These are phyloP conservation scores for Juglanconis oblonga DNA, from an alignment of 2,329 filamentous ascomycete genomes.

Conservation along the genomic window DNA sequence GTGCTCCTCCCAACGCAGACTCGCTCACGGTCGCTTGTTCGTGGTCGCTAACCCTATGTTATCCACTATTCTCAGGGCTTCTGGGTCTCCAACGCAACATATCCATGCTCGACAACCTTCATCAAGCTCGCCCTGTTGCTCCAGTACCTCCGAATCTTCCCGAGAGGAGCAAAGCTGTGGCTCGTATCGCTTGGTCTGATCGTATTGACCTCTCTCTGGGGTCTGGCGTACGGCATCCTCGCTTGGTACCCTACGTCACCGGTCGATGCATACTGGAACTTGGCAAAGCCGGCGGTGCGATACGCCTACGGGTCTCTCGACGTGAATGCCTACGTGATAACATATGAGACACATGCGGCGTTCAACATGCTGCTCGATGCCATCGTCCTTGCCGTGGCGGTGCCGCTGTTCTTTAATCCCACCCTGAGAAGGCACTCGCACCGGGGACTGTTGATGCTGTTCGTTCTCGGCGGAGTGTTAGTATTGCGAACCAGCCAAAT, in stretches of 20 bases:
- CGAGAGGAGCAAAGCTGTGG: constrained; percentile 15
- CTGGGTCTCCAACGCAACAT: constrained; percentile 20
- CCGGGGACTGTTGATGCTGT: constrained; percentile 27
- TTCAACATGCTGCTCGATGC: constrained; percentile 31
- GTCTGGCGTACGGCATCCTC: constrained; percentile 28
- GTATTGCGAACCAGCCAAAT: constrained; percentile 1
- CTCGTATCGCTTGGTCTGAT: constrained; percentile 22
- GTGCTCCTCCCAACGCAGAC: neutral
- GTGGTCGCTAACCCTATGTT: neutral
- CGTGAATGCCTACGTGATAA: constrained; percentile 23
- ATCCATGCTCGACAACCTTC: constrained; percentile 20
- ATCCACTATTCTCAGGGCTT: constrained; percentile 7
- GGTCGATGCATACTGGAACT: constrained; percentile 30
- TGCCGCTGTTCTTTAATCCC: constrained; percentile 28
- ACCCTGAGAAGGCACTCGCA: constrained; percentile 28
- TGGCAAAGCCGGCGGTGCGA: constrained; percentile 7
- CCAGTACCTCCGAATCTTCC: constrained; percentile 22
- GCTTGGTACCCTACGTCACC: constrained; percentile 31
- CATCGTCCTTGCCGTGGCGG: constrained; percentile 28
- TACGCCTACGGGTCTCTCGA: constrained; percentile 31
- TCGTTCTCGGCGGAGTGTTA: constrained; percentile 31
- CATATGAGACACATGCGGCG: constrained; percentile 28
- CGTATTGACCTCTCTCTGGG: constrained; percentile 29
- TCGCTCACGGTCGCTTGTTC: neutral
- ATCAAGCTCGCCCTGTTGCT: constrained; percentile 22